These are phyloP conservation scores for Ruellia speciosa DNA, from an alignment of 305 asterid species.

Conservation along the genomic window DNA sequence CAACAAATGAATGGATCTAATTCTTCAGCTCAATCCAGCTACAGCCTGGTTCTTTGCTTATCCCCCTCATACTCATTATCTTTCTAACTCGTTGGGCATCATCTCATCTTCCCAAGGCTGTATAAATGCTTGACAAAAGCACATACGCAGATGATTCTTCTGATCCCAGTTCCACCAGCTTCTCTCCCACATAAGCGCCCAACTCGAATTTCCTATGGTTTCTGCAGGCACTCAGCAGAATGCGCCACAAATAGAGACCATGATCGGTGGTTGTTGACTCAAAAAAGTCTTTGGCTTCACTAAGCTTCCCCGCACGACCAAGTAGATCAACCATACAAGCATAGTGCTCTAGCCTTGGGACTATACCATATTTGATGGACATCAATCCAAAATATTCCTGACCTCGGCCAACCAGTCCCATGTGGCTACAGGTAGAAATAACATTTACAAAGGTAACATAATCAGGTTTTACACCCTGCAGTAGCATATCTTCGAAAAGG, in stretches of 20 bases:
- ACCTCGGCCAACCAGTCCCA: constrained; percentile 68
- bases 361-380: constrained; percentile 41
- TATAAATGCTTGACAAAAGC: constrained; percentile 69
- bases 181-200: constrained; percentile 88
- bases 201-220: constrained; percentile 61
- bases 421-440: constrained; percentile 81
- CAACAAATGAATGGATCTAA: constrained; percentile 74
- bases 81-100: constrained; percentile 63
- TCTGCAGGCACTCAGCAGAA: constrained; percentile 63
- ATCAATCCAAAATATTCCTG: constrained; percentile 50
- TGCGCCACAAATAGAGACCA: constrained; percentile 71
- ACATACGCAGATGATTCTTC: constrained; percentile 80
- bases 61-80: constrained; percentile 58
- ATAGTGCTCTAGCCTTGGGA: constrained; percentile 63
- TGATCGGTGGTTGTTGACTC: constrained; percentile 57
- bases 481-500: constrained; percentile 63
- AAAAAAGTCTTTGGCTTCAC: constrained; percentile 62
- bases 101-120: constrained; percentile 52
- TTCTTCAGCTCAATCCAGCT: constrained; percentile 90
- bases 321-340: constrained; percentile 88
- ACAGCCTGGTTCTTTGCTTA: constrained; percentile 84
- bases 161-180: constrained; percentile 64
- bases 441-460: constrained; percentile 58
- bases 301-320: constrained; percentile 80
- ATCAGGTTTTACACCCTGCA: constrained; percentile 47